Base-by-base conservation (phyloP, 2,329 filamentous ascomycete genomes). In the Rhynchosporium agropyri region DNA sequence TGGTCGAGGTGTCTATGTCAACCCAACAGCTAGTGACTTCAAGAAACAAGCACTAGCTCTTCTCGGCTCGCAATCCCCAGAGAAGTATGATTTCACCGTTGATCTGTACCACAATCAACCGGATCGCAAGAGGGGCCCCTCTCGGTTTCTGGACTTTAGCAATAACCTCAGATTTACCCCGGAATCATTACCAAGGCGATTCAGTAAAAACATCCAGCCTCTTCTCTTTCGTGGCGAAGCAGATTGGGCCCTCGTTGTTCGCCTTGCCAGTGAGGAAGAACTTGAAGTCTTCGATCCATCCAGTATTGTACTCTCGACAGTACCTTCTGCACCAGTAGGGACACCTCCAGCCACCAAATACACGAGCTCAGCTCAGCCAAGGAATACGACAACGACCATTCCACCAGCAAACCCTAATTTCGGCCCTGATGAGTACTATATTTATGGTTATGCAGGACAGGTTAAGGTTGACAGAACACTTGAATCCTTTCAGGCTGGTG, bases 391-490 rank as follows among this genome's bases (percentile, higher is more conserved):
- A 57, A n/a, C 5, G 7, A 31, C 40, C 10, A 33, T 40, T 45
- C n/a, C 54, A 33, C 5, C 40, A 4, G 20, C 12, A 13, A n/a
- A 28, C 46, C 42, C 28, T 29, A 15, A 8, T 9, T 26, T 58
- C 31, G 40, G 46, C 15, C 29, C 46, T 26, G 26, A 20, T 3
- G 28, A 28, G 12, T 53, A 45, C 15, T 57, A 40, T n/a, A 61
- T 67, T 38, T 65, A 62, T 40, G 65, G 61, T 7, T 65, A 62
- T 60, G 38, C 28, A 31, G 65, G 65, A 12, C 61, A 61, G n/a
- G n/a, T 62, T 20, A n/a, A 40, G 10, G 46, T 46, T 13, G 20
- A 43, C 1, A 59, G 51, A 5, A 58, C 31, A 36, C 20, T 28
- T 12, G 33, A 42, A 9, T 43, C 42, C 1, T 62, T 67, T 33